These are phyloP conservation scores for Aureobasidium mangrovei DNA, from an alignment of 2,329 filamentous ascomycete genomes.

Conservation along the genomic window DNA sequence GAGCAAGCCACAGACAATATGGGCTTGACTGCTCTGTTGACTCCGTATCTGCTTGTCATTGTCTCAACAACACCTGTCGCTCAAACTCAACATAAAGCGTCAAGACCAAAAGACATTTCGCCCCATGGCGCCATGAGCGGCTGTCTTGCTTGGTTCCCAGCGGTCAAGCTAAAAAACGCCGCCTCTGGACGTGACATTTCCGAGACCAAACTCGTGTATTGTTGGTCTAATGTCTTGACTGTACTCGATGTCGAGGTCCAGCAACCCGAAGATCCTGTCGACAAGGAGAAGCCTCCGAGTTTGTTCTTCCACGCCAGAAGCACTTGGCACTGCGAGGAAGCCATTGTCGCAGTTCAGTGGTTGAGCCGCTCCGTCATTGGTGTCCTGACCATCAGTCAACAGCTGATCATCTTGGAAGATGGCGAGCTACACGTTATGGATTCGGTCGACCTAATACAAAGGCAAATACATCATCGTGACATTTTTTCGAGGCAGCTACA, in stretches of 20 bases:
- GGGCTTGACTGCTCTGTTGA: conserved; percentile 89
- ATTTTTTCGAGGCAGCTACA: conserved; percentile 83
- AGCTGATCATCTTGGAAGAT: conserved; percentile 87
- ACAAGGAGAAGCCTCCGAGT: conserved; percentile 67
- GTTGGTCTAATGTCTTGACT: conserved; percentile 96
- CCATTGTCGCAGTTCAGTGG: conserved; percentile 96
- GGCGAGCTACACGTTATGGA: conserved; percentile 83
- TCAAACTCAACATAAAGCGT: conserved; percentile 90
- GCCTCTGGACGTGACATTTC: conserved; percentile 52
- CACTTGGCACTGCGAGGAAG: conserved; percentile 87
- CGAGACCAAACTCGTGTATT: conserved; percentile 85
- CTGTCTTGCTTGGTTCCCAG: conserved; percentile 93
- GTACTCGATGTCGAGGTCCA: conserved; percentile 80
- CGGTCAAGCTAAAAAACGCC: conserved; percentile 77
- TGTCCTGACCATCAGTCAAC: conserved; percentile 87
- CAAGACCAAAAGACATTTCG: conserved; percentile 80
- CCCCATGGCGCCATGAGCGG: conserved; percentile 89
- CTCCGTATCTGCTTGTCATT: conserved; percentile 89
- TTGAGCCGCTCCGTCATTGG: conserved; percentile 85
- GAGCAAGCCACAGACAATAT: conserved; percentile 80
- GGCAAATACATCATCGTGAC: conserved; percentile 86
- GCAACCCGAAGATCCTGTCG: conserved; percentile 45
- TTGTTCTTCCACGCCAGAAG: conserved; percentile 75
- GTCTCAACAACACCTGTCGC: conserved; percentile 95
- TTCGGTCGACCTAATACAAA: conserved; percentile 82